Evolutionary conservation across 305 asterid genomes (phyloP).

Genomic region (Solanum hybrid): DNA sequence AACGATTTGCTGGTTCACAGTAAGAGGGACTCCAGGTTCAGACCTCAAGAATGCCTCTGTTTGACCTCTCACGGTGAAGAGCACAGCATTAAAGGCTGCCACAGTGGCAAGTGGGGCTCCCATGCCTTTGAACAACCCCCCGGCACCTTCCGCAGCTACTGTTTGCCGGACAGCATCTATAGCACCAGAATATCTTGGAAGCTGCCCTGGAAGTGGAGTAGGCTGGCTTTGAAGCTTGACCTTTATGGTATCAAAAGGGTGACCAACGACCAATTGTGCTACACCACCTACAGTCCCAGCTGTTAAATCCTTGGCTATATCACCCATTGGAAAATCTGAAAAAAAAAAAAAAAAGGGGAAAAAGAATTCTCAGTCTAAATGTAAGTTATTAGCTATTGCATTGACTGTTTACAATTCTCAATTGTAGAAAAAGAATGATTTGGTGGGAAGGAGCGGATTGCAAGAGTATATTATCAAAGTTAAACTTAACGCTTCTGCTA

Average conservation of each 20-base stretch:
- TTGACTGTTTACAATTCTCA: neutral
- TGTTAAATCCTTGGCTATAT: conserved; percentile 72
- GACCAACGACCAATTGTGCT: conserved; percentile 73
- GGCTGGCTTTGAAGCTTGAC: conserved; percentile 98
- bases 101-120: conserved; percentile 98
- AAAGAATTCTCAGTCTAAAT: neutral
- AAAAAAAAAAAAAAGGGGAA: too few species aligned
- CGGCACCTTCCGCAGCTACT: conserved; percentile 78
- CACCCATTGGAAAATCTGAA: conserved; percentile 57
- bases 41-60: conserved; percentile 70
- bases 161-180: conserved; percentile 89
- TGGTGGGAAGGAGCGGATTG: neutral
- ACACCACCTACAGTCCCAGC: conserved; percentile 95
- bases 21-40: conserved; percentile 64
- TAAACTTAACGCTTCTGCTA: neutral
- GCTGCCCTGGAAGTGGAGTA: conserved; percentile 72
- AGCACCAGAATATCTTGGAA: conserved; percentile 71
- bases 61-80: conserved; percentile 87
- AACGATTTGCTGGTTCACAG: conserved; percentile 64
- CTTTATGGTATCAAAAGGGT: conserved; percentile 92
- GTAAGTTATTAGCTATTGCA: neutral
- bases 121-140: conserved; percentile 92
- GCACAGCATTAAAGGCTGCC: conserved; percentile 88
- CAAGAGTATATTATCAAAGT: neutral
- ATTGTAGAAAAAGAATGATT: neutral